Evolutionary conservation across 768 basidiomycete species (phyloP).

Genomic region (Tulasnella calospora): DNA sequence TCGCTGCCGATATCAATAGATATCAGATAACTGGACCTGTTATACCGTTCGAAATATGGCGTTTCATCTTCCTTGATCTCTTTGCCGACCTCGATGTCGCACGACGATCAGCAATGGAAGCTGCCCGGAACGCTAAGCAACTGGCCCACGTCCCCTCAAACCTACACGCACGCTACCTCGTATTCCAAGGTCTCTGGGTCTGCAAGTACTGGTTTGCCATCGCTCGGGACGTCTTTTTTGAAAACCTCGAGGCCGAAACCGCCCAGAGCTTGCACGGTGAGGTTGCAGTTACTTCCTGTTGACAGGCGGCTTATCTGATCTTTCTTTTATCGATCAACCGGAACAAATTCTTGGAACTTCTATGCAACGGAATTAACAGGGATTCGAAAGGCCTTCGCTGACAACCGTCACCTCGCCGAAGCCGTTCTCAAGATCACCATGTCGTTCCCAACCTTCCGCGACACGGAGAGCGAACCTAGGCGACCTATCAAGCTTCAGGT

Average conservation of each 20-base stretch:
- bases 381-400: conserved; percentile 21
- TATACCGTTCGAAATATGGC: conserved; percentile 23
- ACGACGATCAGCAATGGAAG: neutral
- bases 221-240: conserved; percentile 30
- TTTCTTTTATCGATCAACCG: neutral
- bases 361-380: neutral
- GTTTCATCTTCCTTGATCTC: conserved; percentile 14
- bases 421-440: conserved; percentile 27
- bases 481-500: conserved; percentile 18
- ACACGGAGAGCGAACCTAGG: conserved; percentile 26
- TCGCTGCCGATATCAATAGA: neutral
- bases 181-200: conserved; percentile 24
- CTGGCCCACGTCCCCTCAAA: conserved; percentile 10
- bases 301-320: neutral
- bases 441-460: conserved; percentile 28
- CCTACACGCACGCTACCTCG: conserved; percentile 16
- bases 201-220: conserved; percentile 28
- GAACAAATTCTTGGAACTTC: neutral
- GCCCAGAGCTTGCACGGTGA: conserved; percentile 25
- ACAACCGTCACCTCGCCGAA: conserved; percentile 23
- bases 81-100: conserved; percentile 8
- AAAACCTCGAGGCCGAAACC: conserved; percentile 28
- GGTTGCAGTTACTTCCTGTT: neutral
- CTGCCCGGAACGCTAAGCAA: neutral
- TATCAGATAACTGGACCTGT: conserved; percentile 16